Conservation (phyloP, 768 basidiomycete species). For the Mycena amicta region DNA sequence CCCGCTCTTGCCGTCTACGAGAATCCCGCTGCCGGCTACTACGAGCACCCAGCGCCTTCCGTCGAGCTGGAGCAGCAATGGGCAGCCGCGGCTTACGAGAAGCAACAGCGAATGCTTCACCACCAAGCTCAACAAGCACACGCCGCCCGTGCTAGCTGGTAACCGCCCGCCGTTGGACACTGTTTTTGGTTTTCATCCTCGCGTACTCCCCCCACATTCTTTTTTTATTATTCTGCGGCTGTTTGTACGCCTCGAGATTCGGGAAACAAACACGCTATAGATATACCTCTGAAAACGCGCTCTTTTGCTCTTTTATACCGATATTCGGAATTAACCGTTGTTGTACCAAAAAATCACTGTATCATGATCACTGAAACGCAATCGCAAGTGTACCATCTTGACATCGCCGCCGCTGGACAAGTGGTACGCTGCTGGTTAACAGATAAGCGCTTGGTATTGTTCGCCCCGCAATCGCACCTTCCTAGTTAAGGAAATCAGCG, state of each 20-base stretch:
- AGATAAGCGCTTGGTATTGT: no score
- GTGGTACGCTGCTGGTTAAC: no score
- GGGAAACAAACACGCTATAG: neutral
- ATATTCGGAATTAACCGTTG: no score
- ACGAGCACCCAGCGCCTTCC: neutral
- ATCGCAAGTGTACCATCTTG: no score
- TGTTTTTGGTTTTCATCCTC: neutral
- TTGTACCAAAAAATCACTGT: neutral
- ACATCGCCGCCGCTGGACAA: no score
- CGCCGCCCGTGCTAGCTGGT: neutral
- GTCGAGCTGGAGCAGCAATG: constrained; percentile 3
- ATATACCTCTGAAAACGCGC: neutral
- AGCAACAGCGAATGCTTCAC: constrained; percentile 5
- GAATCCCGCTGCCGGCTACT: constrained; percentile 48
- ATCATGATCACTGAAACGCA: neutral
- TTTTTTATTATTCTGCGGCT: neutral
- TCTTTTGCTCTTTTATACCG: neutral
- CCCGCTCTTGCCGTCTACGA: constrained; percentile 47
- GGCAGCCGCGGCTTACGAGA: constrained; percentile 10
- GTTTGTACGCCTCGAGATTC: neutral
- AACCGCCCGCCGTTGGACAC: neutral
- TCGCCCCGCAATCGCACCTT: no score
- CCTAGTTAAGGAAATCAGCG: no score
- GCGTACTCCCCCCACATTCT: neutral
- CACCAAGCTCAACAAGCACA: neutral